phyloP scores from a whole-genome alignment of 2,329 filamentous ascomycete species.

The Cladosporium velox region DNA sequence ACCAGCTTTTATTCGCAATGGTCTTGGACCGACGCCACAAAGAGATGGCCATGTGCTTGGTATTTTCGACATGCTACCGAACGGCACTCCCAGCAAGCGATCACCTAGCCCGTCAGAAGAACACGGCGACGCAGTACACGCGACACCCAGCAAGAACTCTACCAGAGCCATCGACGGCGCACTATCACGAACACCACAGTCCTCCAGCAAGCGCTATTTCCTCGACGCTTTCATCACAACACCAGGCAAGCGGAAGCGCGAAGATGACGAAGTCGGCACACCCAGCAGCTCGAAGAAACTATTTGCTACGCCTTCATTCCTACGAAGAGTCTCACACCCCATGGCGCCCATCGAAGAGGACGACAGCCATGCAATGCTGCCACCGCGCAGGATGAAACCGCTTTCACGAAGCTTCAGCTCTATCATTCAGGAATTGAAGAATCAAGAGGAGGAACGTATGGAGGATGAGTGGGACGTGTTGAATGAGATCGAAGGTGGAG shows the following conservation, averaged over 20 bases:
- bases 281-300: constrained; percentile 34
- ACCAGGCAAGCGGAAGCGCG: constrained; percentile 56
- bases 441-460: constrained; percentile 67
- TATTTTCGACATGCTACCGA: constrained; percentile 67
- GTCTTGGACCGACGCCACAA: constrained; percentile 75
- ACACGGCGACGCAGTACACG: constrained; percentile 30
- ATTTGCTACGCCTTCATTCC: constrained; percentile 71
- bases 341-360: constrained; percentile 61
- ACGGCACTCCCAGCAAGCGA: constrained; percentile 27
- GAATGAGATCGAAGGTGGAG: constrained; percentile 65
- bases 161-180: constrained; percentile 21
- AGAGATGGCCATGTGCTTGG: constrained; percentile 75
- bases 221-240: constrained; percentile 64
- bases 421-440: constrained; percentile 70
- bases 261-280: constrained; percentile 38
- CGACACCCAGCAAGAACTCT: constrained; percentile 42
- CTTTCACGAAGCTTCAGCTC: constrained; percentile 71
- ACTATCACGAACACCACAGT: constrained; percentile 49
- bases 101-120: constrained; percentile 15
- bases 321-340: constrained; percentile 55
- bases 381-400: constrained; percentile 22
- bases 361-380: constrained; percentile 43
- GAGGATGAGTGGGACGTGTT: constrained; percentile 76
- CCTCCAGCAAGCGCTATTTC: constrained; percentile 61
- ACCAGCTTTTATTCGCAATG: constrained; percentile 36